Base-by-base conservation (phyloP, 2,329 filamentous ascomycete genomes). In the Talaromyces sp. region DNA sequence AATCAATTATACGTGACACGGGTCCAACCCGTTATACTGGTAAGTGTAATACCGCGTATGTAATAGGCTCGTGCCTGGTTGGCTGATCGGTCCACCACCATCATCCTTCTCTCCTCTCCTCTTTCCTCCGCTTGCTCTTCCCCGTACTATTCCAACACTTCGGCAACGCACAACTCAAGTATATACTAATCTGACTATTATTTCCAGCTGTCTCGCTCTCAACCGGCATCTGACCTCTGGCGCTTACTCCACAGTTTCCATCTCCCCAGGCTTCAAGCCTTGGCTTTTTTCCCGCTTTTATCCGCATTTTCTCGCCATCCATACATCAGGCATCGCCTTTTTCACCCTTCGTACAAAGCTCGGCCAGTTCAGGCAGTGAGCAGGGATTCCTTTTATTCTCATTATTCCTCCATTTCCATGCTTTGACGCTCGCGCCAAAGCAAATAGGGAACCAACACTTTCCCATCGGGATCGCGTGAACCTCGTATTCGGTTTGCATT, bases 401-500 rank as follows among this genome's bases (percentile, higher is more conserved):
- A 15, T 11, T 59, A 13, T 13, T 9, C n/a, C 37, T 59, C 19
- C 3, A 15, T 45, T n/a, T 10, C 19, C 11, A 11, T 37, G n/a
- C 33, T 56, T 39, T 56, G n/a, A 39, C 52, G 33, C 52, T 33
- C 52, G 19, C 56, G 35, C 56, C 56, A 33, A 45, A 45, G 56
- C 22, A 59, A 45, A 39, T 8, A 39, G 37, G n/a, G 39, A 45
- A 45, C 37, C 54, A 10, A 31, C 27, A 31, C 27, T 50, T 13
- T 27, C 27, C 56, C 56, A 31, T 45, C 35, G 15, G 56, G 56
- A 59, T 59, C 56, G 56, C 56, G 56, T 45, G 56, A 59, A 52
- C 31, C 22, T 31, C 37, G 37, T 33, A 33, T 45, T 59, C 35
- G 19, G 9, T 31, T 4, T 45, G 49, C 39, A n/a, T 27, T 19